A percentile compares a stretch with the other conserved stretches of the same genome.
These are phyloP conservation scores for Fraxinus sp. DNA, from an alignment of 305 asterid genomes.

Conservation along the genomic window DNA sequence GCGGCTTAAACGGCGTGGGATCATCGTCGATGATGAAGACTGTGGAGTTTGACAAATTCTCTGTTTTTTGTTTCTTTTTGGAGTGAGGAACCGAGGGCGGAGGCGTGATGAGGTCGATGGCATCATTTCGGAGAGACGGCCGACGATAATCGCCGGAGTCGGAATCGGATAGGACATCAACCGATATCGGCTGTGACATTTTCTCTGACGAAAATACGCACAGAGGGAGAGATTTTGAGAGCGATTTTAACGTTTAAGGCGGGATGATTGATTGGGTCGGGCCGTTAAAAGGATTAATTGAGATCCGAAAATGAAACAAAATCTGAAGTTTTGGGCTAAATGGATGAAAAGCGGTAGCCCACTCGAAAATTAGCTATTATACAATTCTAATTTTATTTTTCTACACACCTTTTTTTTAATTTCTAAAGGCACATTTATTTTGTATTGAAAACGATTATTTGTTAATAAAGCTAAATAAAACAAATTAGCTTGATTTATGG, in stretches of 20 bases:
- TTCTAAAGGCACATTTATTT: neutral
- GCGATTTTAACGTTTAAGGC: slow-evolving; percentile 12
- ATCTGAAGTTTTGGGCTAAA: no score
- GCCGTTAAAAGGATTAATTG: slow-evolving; percentile 5
- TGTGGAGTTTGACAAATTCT: slow-evolving; percentile 33
- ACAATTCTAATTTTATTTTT: no score
- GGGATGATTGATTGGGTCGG: slow-evolving; percentile 23
- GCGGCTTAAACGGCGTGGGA: slow-evolving; percentile 39
- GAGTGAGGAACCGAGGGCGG: slow-evolving; percentile 31
- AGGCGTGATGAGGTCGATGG: slow-evolving; percentile 62
- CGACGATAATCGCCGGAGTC: slow-evolving; percentile 21
- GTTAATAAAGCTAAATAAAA: neutral
- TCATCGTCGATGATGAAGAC: slow-evolving; percentile 57
- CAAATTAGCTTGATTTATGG: no score
- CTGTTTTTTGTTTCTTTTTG: slow-evolving; percentile 51
- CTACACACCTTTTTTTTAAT: no score
- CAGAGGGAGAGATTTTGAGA: neutral
- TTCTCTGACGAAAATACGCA: slow-evolving; percentile 15
- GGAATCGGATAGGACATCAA: slow-evolving; percentile 51
- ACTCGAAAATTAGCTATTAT: no score
- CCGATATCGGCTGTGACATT: slow-evolving; percentile 58
- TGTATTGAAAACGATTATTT: neutral
- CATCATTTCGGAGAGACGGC: slow-evolving; percentile 14
- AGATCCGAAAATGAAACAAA: neutral
- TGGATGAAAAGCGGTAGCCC: no score